phyloP scores from a whole-genome alignment of 768 basidiomycete species.

The Lactifluus rugatus region DNA sequence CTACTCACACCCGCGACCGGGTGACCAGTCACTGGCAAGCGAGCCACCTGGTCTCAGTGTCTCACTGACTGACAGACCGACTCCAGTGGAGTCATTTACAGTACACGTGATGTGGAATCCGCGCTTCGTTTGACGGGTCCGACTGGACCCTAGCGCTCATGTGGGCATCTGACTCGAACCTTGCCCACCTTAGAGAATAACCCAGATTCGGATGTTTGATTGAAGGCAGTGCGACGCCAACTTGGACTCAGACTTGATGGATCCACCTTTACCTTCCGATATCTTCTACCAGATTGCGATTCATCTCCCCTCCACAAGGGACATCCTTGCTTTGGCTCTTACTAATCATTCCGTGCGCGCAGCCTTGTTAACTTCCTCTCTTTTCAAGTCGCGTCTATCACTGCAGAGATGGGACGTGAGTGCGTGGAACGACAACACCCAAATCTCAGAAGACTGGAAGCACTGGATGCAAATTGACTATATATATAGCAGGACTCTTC shows the following conservation, averaged over 20 bases:
- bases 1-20: too few species aligned
- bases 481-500: background rate
- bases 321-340: conserved; percentile 1
- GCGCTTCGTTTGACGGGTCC: too few species aligned
- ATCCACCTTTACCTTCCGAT: background rate
- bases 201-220: too few species aligned
- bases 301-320: background rate
- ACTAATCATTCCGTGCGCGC: background rate
- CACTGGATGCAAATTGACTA: background rate
- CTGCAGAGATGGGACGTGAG: conserved; percentile 1
- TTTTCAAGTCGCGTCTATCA: conserved; percentile 3
- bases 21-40: too few species aligned
- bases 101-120: too few species aligned
- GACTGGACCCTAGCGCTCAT: too few species aligned
- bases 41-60: too few species aligned
- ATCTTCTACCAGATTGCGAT: conserved; percentile 5
- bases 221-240: too few species aligned
- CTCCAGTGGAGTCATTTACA: too few species aligned
- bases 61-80: too few species aligned
- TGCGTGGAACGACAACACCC: background rate
- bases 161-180: too few species aligned
- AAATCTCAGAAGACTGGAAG: background rate
- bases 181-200: too few species aligned
- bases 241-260: background rate
- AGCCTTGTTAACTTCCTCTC: background rate